These are phyloP conservation scores for Cynara cardunculus DNA, from an alignment of 129 eudicot species.

Conservation along the genomic window DNA sequence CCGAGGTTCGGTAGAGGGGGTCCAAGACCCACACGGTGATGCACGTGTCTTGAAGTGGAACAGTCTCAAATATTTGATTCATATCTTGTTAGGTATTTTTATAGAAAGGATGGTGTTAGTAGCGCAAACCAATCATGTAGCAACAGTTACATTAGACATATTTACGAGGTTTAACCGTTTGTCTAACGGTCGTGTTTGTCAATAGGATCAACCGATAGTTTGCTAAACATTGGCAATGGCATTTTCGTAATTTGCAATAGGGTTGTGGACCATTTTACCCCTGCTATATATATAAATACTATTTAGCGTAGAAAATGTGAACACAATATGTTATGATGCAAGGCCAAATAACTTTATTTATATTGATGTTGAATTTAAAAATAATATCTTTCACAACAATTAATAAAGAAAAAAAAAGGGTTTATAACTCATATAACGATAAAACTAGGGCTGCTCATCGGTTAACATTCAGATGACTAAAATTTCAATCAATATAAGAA, in stretches of 20 bases:
- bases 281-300: background rate
- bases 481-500: too few relatives aligned
- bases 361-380: background rate
- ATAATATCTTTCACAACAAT: background rate
- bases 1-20: constrained; percentile 61
- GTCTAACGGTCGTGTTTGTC: background rate
- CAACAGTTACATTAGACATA: background rate
- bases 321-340: background rate
- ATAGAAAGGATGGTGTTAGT: background rate
- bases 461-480: too few relatives aligned
- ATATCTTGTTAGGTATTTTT: background rate
- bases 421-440: too few relatives aligned
- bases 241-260: background rate
- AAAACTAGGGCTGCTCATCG: too few relatives aligned
- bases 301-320: background rate
- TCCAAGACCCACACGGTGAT: constrained; percentile 33
- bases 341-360: background rate
- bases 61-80: background rate
- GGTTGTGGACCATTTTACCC: background rate
- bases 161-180: background rate
- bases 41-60: background rate
- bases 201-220: too few relatives aligned
- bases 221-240: background rate
- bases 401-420: too few relatives aligned
- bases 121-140: background rate